Evolutionary conservation across 2,329 filamentous ascomycete genomes (phyloP).

Genomic region (Fusarium kyushuense): DNA sequence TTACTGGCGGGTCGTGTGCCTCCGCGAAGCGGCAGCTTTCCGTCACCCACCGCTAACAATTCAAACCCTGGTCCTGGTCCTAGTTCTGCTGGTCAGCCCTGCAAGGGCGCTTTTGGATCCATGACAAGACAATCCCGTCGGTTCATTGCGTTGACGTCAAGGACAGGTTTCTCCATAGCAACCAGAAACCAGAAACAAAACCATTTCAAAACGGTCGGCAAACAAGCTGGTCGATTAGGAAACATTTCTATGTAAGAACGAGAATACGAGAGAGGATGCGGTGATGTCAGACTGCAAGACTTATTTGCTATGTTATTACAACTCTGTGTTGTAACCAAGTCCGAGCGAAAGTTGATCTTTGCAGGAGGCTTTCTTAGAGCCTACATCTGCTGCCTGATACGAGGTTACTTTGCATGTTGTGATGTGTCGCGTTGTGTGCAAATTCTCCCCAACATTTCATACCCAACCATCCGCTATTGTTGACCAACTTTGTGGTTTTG

Average conservation of each 20-base stretch:
- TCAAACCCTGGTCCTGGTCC: constrained; percentile 11
- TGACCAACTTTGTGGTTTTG: neutral
- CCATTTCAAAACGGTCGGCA: constrained; percentile 8
- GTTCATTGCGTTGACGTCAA: constrained; percentile 31
- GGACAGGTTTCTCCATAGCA: constrained; percentile 23
- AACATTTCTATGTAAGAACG: neutral
- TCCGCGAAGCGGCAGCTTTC: constrained; percentile 32
- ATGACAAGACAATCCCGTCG: neutral
- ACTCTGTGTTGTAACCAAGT: neutral
- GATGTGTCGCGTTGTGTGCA: neutral
- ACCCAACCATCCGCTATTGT: neutral
- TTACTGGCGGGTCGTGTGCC: constrained; percentile 19
- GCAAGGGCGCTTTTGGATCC: constrained; percentile 11
- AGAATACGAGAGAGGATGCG: neutral
- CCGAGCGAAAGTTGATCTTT: neutral
- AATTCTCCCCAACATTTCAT: neutral
- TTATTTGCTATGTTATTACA: neutral
- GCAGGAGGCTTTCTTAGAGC: neutral
- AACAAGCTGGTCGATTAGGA: constrained; percentile 5
- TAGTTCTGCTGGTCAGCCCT: constrained; percentile 32
- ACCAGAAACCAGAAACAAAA: constrained; percentile 9
- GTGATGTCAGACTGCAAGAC: neutral
- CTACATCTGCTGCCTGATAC: constrained; percentile 9
- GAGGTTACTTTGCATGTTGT: constrained; percentile 20
- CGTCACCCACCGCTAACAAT: constrained; percentile 15